Evolutionary conservation across 345 rosid species (phyloP).

Genomic region (Linum usitatissimum): DNA sequence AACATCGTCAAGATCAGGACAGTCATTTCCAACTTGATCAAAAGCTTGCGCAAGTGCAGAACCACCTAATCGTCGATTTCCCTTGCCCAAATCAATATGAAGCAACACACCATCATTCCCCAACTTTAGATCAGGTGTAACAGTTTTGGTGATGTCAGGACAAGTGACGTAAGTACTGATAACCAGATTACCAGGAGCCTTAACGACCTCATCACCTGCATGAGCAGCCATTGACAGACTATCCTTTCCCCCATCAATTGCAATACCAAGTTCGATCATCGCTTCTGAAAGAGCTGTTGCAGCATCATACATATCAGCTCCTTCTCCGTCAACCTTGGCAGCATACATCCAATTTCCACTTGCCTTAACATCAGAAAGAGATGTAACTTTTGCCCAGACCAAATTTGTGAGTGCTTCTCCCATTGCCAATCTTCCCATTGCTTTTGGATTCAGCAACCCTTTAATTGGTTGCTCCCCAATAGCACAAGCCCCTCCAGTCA

Average conservation of each 20-base stretch:
- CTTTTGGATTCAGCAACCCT: conserved; percentile 75
- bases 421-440: conserved; percentile 93
- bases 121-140: conserved; percentile 78
- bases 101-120: conserved; percentile 60
- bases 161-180: conserved; percentile 79
- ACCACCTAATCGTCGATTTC: conserved; percentile 78
- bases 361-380: conserved; percentile 84
- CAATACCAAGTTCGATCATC: conserved; percentile 86
- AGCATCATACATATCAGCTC: conserved; percentile 92
- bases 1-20: conserved; percentile 85
- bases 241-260: conserved; percentile 95
- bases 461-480: conserved; percentile 92
- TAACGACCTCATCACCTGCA: conserved; percentile 66
- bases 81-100: conserved; percentile 79
- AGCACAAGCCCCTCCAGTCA: conserved; percentile 87
- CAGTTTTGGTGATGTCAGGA: conserved; percentile 78
- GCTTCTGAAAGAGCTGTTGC: conserved; percentile 73
- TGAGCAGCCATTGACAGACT: conserved; percentile 95
- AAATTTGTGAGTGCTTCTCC: conserved; percentile 94
- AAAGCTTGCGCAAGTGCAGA: conserved; percentile 83
- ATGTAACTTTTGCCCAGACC: conserved; percentile 83
- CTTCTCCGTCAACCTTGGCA: conserved; percentile 94
- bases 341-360: conserved; percentile 99
- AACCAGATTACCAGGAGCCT: conserved; percentile 95
- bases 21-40: conserved; percentile 72